Evolutionary conservation across 2,329 filamentous ascomycete species (phyloP).

Genomic region (Simplicillium sp.): DNA sequence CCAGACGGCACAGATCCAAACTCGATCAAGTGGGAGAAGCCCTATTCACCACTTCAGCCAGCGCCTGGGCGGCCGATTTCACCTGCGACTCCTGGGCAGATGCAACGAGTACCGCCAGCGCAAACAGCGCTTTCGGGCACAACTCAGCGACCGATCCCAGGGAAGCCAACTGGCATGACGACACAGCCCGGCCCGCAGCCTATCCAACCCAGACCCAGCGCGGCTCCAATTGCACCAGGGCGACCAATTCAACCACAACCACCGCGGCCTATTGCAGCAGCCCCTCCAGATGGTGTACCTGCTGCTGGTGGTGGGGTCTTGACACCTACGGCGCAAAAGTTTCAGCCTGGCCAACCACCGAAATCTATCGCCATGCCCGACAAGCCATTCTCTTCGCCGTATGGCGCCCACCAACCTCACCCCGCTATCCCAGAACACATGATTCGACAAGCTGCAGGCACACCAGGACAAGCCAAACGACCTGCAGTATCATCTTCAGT

Average conservation of each 20-base stretch:
- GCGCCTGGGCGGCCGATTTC: not conserved
- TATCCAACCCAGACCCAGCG: conserved; percentile 7
- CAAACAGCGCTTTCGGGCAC: conserved; percentile 6
- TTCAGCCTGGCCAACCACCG: conserved; percentile 11
- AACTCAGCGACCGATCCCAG: conserved; percentile 1
- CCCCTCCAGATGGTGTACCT: conserved; percentile 14
- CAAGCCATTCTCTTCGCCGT: conserved; percentile 15
- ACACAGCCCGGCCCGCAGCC: conserved; percentile 5
- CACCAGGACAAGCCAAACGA: conserved; percentile 20
- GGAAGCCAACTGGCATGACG: conserved; percentile 7
- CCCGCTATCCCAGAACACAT: conserved; percentile 31
- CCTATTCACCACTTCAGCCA: conserved; percentile 20
- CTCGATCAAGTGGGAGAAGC: conserved; percentile 30
- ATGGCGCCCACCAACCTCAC: conserved; percentile 20
- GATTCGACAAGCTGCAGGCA: conserved; percentile 26
- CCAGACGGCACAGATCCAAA: conserved; percentile 19
- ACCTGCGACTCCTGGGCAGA: conserved; percentile 8
- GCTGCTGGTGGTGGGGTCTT: conserved; percentile 4
- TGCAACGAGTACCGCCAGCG: conserved; percentile 6
- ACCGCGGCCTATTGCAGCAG: conserved; percentile 21
- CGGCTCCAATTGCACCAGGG: conserved; percentile 9
- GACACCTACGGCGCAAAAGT: no score
- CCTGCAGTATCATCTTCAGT: conserved; percentile 17
- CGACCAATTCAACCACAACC: conserved; percentile 9
- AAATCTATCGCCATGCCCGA: conserved; percentile 6